These are phyloP conservation scores for Colletotrichum cuscutae DNA, from an alignment of 2,329 filamentous ascomycete genomes.

Conservation along the genomic window DNA sequence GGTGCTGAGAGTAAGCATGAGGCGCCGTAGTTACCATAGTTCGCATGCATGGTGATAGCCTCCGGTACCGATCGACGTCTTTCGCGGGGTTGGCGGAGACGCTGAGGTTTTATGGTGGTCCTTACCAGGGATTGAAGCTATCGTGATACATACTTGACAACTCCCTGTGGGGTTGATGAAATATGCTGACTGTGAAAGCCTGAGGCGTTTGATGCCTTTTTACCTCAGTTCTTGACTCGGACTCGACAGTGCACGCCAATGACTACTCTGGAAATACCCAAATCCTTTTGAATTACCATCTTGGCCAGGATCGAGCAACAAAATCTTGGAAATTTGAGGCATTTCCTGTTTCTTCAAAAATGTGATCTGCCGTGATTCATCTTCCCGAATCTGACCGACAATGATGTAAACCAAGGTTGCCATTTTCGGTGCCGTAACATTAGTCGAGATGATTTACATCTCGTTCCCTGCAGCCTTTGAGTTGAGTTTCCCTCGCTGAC, in stretches of 20 bases:
- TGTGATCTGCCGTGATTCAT: not conserved
- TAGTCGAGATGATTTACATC: not conserved
- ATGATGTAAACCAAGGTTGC: constrained; percentile 1
- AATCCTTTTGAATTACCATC: not conserved
- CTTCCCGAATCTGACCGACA: not conserved
- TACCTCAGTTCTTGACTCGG: not conserved
- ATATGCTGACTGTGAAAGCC: not conserved
- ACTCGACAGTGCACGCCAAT: not conserved
- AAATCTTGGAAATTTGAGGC: not conserved
- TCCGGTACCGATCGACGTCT: not conserved
- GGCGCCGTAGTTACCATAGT: not conserved
- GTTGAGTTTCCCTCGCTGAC: not conserved
- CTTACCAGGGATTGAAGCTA: constrained; percentile 26
- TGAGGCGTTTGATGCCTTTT: not conserved
- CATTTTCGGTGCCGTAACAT: not conserved
- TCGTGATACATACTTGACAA: constrained; percentile 13
- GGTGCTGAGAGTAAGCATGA: not conserved
- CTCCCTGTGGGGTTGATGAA: constrained; percentile 14
- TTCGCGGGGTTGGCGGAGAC: not conserved
- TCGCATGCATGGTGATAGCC: not conserved
- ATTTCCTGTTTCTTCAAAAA: not conserved
- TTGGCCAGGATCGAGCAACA: not conserved
- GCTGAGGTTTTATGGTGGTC: not conserved
- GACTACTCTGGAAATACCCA: too few species aligned
- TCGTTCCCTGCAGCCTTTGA: not conserved